Percentiles rank a stretch among this genome's conserved stretches.
Conservation (phyloP, 768 basidiomycete genomes). For the Amanita rimosa region DNA sequence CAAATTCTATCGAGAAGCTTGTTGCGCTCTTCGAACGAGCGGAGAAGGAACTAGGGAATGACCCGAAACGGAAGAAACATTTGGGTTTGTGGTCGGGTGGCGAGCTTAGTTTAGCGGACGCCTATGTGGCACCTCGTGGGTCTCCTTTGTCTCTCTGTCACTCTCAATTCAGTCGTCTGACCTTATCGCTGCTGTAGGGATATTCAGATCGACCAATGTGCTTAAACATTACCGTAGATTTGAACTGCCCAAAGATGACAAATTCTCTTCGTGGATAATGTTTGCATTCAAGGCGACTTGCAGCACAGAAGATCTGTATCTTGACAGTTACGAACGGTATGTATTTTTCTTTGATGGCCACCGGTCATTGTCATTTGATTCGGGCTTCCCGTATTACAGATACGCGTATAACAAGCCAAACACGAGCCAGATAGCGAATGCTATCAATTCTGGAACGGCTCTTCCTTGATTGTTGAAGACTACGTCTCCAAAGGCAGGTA, state of each 20-base stretch:
- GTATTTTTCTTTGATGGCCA: conserved; percentile 6
- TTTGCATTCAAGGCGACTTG: conserved; percentile 58
- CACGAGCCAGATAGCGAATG: conserved; percentile 66
- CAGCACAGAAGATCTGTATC: conserved; percentile 53
- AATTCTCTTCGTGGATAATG: conserved; percentile 40
- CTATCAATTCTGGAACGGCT: conserved; percentile 55
- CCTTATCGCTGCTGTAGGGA: conserved; percentile 30
- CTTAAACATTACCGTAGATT: conserved; percentile 62
- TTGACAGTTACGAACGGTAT: conserved; percentile 64
- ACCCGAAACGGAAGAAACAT: conserved; percentile 17
- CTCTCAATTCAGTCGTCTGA: background rate
- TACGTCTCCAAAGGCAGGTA: too few species aligned
- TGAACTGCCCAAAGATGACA: conserved; percentile 34
- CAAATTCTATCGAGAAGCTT: conserved; percentile 43
- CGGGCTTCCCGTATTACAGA: conserved; percentile 20
- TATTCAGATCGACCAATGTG: conserved; percentile 54
- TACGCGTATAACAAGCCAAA: conserved; percentile 72
- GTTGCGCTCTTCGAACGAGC: conserved; percentile 46
- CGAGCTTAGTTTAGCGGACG: conserved; percentile 50
- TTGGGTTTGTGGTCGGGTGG: conserved; percentile 53
- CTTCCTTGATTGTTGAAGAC: conserved; percentile 44
- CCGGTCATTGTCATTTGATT: background rate
- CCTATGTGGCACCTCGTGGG: conserved; percentile 64
- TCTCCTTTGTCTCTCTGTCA: background rate
- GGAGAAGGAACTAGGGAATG: conserved; percentile 22